phyloP scores from a whole-genome alignment of 768 basidiomycete genomes.

The Auricularia cornea region DNA sequence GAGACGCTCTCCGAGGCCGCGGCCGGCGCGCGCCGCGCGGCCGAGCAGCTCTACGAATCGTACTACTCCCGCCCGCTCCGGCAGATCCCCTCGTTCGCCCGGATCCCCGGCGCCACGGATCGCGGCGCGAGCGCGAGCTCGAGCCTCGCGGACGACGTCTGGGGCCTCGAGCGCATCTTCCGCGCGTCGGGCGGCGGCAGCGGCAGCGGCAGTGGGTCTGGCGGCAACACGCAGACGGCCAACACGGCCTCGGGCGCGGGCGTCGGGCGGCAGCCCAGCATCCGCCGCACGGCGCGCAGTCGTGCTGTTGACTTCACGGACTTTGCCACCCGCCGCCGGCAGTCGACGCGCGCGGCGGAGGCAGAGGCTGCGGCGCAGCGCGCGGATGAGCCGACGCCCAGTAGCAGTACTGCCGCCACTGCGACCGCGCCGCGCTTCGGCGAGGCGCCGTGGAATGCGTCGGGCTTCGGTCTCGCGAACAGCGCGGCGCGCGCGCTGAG shows the following conservation, averaged over 20 bases:
- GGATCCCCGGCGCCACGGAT: slow-evolving; percentile 8
- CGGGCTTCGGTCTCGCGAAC: too few relatives aligned
- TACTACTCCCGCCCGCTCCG: slow-evolving; percentile 21
- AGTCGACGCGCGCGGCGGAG: not conserved
- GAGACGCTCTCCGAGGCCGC: slow-evolving; percentile 41
- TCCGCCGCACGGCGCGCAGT: slow-evolving; percentile 48
- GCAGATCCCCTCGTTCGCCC: slow-evolving; percentile 27
- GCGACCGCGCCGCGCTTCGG: not conserved
- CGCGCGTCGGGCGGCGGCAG: not conserved
- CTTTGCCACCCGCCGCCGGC: slow-evolving; percentile 55
- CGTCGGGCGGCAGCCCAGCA: slow-evolving; percentile 49
- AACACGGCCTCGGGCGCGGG: slow-evolving; percentile 12
- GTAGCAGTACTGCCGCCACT: too few relatives aligned
- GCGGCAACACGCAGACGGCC: not conserved
- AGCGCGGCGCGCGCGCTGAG: not conserved
- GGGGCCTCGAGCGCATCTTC: slow-evolving; percentile 1
- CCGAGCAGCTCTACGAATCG: slow-evolving; percentile 58
- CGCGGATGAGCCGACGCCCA: not conserved
- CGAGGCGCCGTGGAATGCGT: too few relatives aligned
- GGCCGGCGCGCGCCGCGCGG: slow-evolving; percentile 28
- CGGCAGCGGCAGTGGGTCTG: too few relatives aligned
- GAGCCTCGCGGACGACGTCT: not conserved
- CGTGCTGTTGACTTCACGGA: slow-evolving; percentile 64
- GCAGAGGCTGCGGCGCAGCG: not conserved
- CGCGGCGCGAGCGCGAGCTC: not conserved